A percentile compares a stretch with the other conserved stretches of the same genome.
phyloP scores from a whole-genome alignment of 106 monocot genomes.

The Dendrobium huoshanense region DNA sequence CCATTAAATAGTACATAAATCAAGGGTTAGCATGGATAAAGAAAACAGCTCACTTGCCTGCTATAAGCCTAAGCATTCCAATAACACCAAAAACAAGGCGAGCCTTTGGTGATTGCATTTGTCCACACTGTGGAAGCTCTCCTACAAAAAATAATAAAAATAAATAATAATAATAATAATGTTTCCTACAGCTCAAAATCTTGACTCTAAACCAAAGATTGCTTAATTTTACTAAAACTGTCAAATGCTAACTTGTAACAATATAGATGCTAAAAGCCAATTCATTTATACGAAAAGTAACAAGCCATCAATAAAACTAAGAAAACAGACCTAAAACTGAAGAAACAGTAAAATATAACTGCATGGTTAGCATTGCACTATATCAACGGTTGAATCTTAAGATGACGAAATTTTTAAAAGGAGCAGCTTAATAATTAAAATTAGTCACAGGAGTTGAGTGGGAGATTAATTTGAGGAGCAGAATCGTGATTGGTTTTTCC shows the following conservation, averaged over 20 bases:
- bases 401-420: no score
- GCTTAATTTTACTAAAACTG: neutral
- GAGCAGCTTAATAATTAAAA: no score
- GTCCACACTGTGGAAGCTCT: constrained; percentile 43
- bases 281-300: neutral
- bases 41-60: constrained; percentile 38
- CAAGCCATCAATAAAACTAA: neutral
- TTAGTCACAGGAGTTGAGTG: no score
- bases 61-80: constrained; percentile 82
- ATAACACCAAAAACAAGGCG: constrained; percentile 63
- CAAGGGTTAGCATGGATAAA: neutral
- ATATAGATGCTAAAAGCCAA: neutral
- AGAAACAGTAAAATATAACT: neutral
- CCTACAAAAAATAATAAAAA: constrained; percentile 25
- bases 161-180: neutral
- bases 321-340: neutral
- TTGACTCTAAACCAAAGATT: neutral
- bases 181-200: neutral
- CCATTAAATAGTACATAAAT: neutral
- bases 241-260: neutral
- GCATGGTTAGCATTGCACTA: neutral
- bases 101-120: constrained; percentile 45
- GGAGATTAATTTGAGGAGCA: no score
- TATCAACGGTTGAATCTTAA: no score
- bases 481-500: no score